Conservation (phyloP, 2,329 filamentous ascomycete species). For the Aureobasidium namibiae region DNA sequence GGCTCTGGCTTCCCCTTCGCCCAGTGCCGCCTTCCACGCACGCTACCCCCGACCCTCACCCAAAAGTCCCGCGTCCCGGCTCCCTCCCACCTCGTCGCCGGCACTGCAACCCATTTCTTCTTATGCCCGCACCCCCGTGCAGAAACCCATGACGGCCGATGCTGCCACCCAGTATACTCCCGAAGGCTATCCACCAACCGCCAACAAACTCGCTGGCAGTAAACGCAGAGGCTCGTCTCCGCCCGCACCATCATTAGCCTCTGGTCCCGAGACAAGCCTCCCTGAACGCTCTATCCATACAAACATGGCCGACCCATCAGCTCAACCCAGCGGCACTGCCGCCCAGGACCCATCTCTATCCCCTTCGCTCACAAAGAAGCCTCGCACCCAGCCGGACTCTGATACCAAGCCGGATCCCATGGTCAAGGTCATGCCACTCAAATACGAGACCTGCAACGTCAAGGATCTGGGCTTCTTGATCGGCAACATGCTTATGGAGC, state of each 20-base stretch:
- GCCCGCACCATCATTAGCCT: conserved; percentile 20
- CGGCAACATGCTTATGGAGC: conserved; percentile 88
- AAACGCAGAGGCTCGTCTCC: conserved; percentile 25
- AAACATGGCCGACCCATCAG: neutral
- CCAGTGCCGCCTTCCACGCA: conserved; percentile 18
- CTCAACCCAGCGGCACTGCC: neutral
- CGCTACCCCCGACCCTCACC: conserved; percentile 1
- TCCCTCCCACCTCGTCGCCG: conserved; percentile 4
- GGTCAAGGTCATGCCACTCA: conserved; percentile 55
- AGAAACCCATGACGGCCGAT: conserved; percentile 30
- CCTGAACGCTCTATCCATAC: neutral
- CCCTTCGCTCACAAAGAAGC: conserved; percentile 3
- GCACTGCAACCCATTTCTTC: neutral
- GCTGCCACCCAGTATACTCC: conserved; percentile 49
- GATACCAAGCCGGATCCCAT: conserved; percentile 30
- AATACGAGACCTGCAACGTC: conserved; percentile 73
- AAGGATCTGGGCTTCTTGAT: conserved; percentile 87
- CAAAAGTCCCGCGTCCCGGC: neutral
- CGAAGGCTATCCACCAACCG: conserved; percentile 38
- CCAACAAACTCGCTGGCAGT: conserved; percentile 10
- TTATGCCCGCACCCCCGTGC: conserved; percentile 11
- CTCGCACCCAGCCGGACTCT: conserved; percentile 26
- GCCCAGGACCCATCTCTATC: neutral
- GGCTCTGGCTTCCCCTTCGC: conserved; percentile 25
- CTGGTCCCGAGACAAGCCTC: conserved; percentile 16